Evolutionary conservation across 768 basidiomycete genomes (phyloP).

Genomic region (Tylopilus sp.): DNA sequence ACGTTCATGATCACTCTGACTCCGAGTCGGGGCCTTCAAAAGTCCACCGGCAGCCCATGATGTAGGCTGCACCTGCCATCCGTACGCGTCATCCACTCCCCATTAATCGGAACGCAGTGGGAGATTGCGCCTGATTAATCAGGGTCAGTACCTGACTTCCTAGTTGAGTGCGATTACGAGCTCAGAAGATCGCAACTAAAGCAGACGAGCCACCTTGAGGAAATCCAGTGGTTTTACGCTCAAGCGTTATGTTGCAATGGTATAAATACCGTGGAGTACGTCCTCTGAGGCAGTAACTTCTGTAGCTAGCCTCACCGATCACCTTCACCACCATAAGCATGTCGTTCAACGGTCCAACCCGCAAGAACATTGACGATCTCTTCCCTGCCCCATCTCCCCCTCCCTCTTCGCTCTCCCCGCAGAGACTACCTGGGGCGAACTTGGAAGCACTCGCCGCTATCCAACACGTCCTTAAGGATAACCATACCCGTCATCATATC

Average conservation of each 20-base stretch:
- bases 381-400: conserved; percentile 27
- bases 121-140: too few relatives aligned
- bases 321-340: conserved; percentile 6
- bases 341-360: conserved; percentile 3
- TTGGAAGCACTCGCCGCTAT: conserved; percentile 21
- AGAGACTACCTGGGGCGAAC: conserved; percentile 27
- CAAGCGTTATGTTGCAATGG: background rate
- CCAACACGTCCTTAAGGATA: conserved; percentile 41
- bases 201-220: too few relatives aligned
- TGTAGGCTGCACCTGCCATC: too few relatives aligned
- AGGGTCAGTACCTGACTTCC: too few relatives aligned
- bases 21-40: too few relatives aligned
- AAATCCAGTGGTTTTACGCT: too few relatives aligned
- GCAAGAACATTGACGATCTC: conserved; percentile 15
- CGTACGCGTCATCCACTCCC: too few relatives aligned
- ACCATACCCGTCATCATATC: conserved; percentile 45
- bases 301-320: background rate
- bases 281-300: background rate
- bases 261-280: background rate
- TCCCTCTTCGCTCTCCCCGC: conserved; percentile 23
- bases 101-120: too few relatives aligned
- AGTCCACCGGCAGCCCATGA: too few relatives aligned
- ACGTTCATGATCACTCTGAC: too few relatives aligned
- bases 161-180: too few relatives aligned
- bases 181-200: too few relatives aligned